Evolutionary conservation across 2,329 filamentous ascomycete species (phyloP).

Genomic region (Podosphaera fusca): DNA sequence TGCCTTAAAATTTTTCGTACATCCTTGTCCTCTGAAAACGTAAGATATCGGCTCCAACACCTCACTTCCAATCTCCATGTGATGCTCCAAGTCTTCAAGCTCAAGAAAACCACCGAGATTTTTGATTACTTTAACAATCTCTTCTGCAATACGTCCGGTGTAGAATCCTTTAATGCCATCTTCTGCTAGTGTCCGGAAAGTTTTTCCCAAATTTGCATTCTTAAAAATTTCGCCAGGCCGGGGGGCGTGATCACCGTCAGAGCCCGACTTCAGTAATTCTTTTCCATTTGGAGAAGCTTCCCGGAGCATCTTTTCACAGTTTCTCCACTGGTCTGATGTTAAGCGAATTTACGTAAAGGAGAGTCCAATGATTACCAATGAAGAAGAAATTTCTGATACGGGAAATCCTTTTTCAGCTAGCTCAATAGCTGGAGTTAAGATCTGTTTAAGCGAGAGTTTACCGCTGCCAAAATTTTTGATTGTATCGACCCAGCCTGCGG

Average conservation of each 20-base stretch:
- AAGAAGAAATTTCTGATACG: constrained; percentile 45
- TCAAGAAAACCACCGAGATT: constrained; percentile 57
- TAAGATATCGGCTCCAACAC: constrained; percentile 69
- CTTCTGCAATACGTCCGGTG: constrained; percentile 57
- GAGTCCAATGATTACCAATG: constrained; percentile 8
- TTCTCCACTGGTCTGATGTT: constrained; percentile 38
- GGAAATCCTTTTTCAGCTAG: constrained; percentile 77
- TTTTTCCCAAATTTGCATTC: constrained; percentile 58
- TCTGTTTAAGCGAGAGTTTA: constrained; percentile 51
- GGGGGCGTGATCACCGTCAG: constrained; percentile 43
- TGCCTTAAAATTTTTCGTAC: constrained; percentile 23
- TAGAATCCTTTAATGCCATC: constrained; percentile 87
- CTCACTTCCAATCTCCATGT: constrained; percentile 51
- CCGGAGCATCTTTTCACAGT: constrained; percentile 37
- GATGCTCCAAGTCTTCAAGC: constrained; percentile 57
- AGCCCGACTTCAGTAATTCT: constrained; percentile 70
- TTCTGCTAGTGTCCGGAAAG: constrained; percentile 55
- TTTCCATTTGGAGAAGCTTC: constrained; percentile 61
- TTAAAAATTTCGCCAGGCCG: constrained; percentile 68
- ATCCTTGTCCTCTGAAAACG: constrained; percentile 45
- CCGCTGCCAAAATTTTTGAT: constrained; percentile 77
- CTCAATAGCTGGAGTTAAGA: constrained; percentile 63
- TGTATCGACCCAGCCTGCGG: constrained; percentile 82
- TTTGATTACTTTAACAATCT: constrained; percentile 53
- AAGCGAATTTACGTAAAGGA: not conserved